phyloP scores from a whole-genome alignment of 2,329 filamentous ascomycete genomes.

The Stylonectria norvegica region DNA sequence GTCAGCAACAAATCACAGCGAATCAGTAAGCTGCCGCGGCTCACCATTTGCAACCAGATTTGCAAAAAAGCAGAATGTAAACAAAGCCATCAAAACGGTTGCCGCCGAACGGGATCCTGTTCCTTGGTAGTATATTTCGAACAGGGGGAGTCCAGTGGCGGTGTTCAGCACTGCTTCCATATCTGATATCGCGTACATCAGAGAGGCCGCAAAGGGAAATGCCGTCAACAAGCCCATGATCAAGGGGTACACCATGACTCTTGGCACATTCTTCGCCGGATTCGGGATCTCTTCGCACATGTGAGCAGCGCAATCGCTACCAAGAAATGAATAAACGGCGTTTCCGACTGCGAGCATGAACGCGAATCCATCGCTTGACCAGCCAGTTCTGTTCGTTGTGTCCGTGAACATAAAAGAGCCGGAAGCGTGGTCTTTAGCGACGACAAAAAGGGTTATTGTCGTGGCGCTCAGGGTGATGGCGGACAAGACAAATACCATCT shows the following conservation, averaged over 20 bases:
- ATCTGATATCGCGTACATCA: conserved; percentile 17
- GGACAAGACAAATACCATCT: conserved; percentile 11
- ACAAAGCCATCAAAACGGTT: conserved; percentile 15
- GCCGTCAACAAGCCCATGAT: conserved; percentile 20
- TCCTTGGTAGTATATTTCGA: conserved; percentile 21
- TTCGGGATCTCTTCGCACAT: conserved; percentile 24
- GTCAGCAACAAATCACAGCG: neutral
- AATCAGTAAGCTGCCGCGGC: no score
- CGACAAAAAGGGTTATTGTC: conserved; percentile 10
- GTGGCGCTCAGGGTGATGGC: conserved; percentile 11
- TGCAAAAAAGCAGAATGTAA: conserved; percentile 22
- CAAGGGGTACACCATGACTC: conserved; percentile 19
- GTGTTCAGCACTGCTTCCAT: conserved; percentile 14
- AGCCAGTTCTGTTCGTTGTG: conserved; percentile 9
- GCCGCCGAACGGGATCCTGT: conserved; percentile 13
- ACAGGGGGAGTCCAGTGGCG: conserved; percentile 13
- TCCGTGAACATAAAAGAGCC: conserved; percentile 15
- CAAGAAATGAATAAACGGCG: conserved; percentile 18
- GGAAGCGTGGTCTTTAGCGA: conserved; percentile 7
- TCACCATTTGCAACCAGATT: conserved; percentile 18
- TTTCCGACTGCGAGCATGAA: conserved; percentile 16
- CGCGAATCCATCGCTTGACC: conserved; percentile 15
- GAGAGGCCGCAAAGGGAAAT: conserved; percentile 16
- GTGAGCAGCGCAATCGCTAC: conserved; percentile 21
- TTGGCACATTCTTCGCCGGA: conserved; percentile 21